phyloP scores from a whole-genome alignment of 495 filamentous ascomycete species.

The Podospora australis region DNA sequence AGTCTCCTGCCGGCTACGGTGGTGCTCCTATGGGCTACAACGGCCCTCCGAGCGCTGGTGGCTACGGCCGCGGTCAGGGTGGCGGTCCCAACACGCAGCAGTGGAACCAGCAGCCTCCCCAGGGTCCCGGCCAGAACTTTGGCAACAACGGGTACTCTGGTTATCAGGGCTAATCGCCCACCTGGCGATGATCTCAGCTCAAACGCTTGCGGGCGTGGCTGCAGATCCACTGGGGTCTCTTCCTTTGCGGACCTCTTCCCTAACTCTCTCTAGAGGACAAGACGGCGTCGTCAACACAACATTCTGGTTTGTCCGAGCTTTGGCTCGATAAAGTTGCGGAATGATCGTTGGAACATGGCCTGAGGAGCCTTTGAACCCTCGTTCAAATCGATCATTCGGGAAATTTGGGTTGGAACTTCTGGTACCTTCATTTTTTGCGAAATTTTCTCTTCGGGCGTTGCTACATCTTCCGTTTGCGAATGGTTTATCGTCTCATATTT shows the following conservation, averaged over 20 bases:
- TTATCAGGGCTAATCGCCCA: conserved; percentile 47
- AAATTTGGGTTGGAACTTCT: conserved; percentile 15
- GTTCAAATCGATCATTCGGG: conserved; percentile 19
- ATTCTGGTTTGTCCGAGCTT: conserved; percentile 2
- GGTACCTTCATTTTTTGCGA: conserved; percentile 14
- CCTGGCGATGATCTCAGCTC: not conserved
- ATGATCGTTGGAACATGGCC: conserved; percentile 11
- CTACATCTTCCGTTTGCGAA: conserved; percentile 13
- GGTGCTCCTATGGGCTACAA: conserved; percentile 55
- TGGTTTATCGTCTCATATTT: conserved; percentile 8
- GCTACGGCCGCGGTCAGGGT: conserved; percentile 75
- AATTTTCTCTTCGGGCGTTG: conserved; percentile 18
- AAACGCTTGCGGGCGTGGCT: too few species aligned
- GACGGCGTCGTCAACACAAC: too few species aligned
- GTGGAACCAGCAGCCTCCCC: conserved; percentile 57
- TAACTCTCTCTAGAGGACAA: too few species aligned
- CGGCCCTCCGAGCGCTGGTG: conserved; percentile 66
- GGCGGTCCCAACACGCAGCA: conserved; percentile 60
- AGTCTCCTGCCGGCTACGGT: conserved; percentile 55
- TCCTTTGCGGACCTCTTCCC: conserved; percentile 7
- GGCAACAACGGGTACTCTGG: conserved; percentile 51
- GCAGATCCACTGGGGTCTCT: not conserved
- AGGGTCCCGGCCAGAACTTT: conserved; percentile 43
- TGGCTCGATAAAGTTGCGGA: conserved; percentile 5
- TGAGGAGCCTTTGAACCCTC: conserved; percentile 14